Conservation (phyloP, 345 rosid species). For the Camelina neglecta region DNA sequence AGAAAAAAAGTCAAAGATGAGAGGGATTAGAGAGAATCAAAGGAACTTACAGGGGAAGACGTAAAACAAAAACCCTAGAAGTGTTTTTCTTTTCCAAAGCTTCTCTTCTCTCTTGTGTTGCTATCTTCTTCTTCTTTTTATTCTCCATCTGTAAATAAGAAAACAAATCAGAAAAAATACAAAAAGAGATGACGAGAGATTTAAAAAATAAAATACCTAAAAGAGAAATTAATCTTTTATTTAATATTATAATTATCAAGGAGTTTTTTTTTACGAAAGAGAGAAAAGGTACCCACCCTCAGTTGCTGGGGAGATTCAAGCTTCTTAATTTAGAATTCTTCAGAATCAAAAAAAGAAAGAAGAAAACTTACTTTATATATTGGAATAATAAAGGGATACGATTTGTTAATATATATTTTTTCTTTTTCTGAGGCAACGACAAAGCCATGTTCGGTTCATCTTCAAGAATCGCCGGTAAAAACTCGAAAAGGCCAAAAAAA, state of each 20-base stretch:
- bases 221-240: conserved; percentile 4
- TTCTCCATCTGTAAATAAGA: conserved; percentile 49
- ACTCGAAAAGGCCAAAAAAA: conserved; percentile 31
- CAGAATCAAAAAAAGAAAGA: background rate
- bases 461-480: conserved; percentile 31
- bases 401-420: background rate
- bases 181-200: conserved; percentile 46
- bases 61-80: conserved; percentile 27
- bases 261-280: conserved; percentile 21
- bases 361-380: conserved; percentile 5
- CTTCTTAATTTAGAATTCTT: conserved; percentile 30
- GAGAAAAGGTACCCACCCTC: conserved; percentile 33
- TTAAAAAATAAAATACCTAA: conserved; percentile 26
- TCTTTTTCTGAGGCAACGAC: conserved; percentile 33
- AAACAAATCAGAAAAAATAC: conserved; percentile 29
- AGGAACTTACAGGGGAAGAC: conserved; percentile 44
- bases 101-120: conserved; percentile 16
- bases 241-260: background rate
- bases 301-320: conserved; percentile 40
- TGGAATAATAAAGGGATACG: conserved; percentile 25
- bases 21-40: conserved; percentile 1
- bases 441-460: conserved; percentile 32
- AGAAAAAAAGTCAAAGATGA: conserved; percentile 34
- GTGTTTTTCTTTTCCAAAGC: background rate
- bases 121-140: conserved; percentile 20